Conservation (phyloP, 352 stramenopile species). For the Phytophthora pistaciae region DNA sequence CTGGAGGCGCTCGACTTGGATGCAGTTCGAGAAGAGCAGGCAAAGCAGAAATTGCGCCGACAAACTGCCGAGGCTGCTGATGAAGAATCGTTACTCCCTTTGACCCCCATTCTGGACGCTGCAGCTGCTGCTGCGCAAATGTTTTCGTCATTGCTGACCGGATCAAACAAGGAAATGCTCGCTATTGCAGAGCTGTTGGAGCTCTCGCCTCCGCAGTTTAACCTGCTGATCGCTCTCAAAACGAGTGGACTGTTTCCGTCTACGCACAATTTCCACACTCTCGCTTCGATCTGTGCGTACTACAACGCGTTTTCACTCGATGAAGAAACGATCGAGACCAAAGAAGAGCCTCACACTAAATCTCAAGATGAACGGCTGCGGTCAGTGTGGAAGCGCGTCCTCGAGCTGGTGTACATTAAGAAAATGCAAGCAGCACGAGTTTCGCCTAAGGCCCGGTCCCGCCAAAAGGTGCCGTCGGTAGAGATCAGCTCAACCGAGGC, state of each 20-base stretch:
- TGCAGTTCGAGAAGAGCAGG: slow-evolving; percentile 21
- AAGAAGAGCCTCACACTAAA: slow-evolving; percentile 10
- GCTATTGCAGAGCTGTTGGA: slow-evolving; percentile 57
- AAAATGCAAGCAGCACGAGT: slow-evolving; percentile 43
- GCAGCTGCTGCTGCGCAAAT: slow-evolving; percentile 48
- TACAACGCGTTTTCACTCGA: slow-evolving; percentile 58
- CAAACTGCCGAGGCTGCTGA: slow-evolving; percentile 12
- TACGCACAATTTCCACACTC: slow-evolving; percentile 52
- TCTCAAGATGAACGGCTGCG: slow-evolving; percentile 46
- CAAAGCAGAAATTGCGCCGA: slow-evolving; percentile 20
- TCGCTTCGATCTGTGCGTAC: slow-evolving; percentile 71
- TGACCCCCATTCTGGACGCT: slow-evolving; percentile 38
- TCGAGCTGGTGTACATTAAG: slow-evolving; percentile 73
- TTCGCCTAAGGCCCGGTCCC: slow-evolving; percentile 14
- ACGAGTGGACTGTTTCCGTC: slow-evolving; percentile 53
- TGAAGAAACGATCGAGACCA: slow-evolving; percentile 44
- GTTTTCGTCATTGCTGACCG: slow-evolving; percentile 41
- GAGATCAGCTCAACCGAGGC: slow-evolving; percentile 3
- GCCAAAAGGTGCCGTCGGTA: slow-evolving; percentile 4
- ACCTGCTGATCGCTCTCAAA: slow-evolving; percentile 70
- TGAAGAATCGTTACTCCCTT: slow-evolving; percentile 1
- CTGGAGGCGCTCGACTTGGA: slow-evolving; percentile 36
- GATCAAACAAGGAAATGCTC: slow-evolving; percentile 58
- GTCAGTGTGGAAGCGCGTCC: slow-evolving; percentile 53
- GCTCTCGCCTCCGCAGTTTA: slow-evolving; percentile 66